Evolutionary conservation across 176 grass and related monocot genomes (phyloP).

Genomic region (Oryza officinalis): DNA sequence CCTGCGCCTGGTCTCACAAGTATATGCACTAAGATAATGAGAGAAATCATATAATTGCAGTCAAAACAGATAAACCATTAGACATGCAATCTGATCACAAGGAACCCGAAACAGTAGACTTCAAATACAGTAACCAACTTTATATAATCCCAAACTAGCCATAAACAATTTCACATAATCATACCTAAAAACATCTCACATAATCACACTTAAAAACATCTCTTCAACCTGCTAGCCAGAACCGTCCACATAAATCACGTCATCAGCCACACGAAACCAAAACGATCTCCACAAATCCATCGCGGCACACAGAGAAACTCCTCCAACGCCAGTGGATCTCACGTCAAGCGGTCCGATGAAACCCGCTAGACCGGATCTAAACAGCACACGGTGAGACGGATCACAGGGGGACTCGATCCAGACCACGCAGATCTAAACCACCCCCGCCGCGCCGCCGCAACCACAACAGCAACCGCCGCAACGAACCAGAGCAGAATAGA

Average conservation of each 20-base stretch:
- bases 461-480: neutral
- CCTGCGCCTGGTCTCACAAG: neutral
- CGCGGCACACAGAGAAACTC: neutral
- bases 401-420: neutral
- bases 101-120: neutral
- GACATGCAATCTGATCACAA: neutral
- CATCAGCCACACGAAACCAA: neutral
- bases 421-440: conserved; percentile 39
- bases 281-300: neutral
- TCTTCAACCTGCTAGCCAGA: neutral
- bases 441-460: neutral
- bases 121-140: neutral
- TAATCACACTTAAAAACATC: neutral
- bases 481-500: neutral
- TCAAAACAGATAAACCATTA: neutral
- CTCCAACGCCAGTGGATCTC: neutral
- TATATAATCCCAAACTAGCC: neutral
- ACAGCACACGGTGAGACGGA: neutral
- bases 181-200: neutral
- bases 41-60: neutral
- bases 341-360: neutral
- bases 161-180: neutral
- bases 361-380: conserved; percentile 1
- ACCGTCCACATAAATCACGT: neutral
- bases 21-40: neutral